Evolutionary conservation across 345 rosid species (phyloP).

Genomic region (Iberis pinnata): DNA sequence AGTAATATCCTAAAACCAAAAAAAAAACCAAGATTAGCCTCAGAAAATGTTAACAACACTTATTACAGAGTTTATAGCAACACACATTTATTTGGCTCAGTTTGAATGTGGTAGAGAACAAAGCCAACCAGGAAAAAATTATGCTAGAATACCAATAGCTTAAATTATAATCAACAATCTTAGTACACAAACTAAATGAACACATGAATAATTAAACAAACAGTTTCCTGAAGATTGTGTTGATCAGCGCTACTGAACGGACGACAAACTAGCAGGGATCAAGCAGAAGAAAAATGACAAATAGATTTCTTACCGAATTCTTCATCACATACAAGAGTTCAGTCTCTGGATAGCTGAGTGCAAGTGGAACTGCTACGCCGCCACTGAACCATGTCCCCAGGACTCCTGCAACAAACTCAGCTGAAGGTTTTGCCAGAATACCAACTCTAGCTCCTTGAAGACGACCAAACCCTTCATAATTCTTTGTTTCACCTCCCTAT

Average conservation of each 20-base stretch:
- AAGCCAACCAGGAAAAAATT: constrained; percentile 3
- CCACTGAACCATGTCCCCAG: constrained; percentile 92
- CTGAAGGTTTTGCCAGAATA: constrained; percentile 90
- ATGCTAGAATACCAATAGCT: constrained; percentile 10
- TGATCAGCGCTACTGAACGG: neutral
- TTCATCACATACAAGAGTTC: constrained; percentile 89
- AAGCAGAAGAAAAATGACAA: neutral
- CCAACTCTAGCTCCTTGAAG: constrained; percentile 89
- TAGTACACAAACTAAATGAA: constrained; percentile 2
- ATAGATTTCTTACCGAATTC: constrained; percentile 55
- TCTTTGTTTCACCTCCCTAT: constrained; percentile 27
- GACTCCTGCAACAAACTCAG: constrained; percentile 86
- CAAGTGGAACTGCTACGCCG: constrained; percentile 96
- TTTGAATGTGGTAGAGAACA: neutral
- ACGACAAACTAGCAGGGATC: neutral
- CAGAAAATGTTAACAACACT: neutral
- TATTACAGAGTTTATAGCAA: neutral
- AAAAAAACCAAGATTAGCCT: neutral
- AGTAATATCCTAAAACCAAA: constrained; percentile 56
- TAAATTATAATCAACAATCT: neutral
- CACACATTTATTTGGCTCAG: neutral
- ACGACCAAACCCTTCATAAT: constrained; percentile 33
- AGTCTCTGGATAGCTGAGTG: constrained; percentile 86
- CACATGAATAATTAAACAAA: neutral
- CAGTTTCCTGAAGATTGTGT: neutral